Evolutionary conservation across 140 eudicot genomes (phyloP).

Genomic region (Erigeron philadelphicus): DNA sequence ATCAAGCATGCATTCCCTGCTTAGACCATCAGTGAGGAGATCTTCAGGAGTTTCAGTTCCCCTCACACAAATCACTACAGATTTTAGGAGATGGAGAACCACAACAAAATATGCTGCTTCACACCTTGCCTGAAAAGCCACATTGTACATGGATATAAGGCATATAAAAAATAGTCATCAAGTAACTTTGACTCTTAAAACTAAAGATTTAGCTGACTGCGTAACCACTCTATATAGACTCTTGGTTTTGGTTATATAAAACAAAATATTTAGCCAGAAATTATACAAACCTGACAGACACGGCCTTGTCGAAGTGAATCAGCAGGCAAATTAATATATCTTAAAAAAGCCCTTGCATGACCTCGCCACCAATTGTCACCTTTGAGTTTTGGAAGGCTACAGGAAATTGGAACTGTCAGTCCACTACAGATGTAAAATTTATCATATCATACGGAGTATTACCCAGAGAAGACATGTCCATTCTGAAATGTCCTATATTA

Average conservation of each 20-base stretch:
- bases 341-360: constrained; percentile 73
- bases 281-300: constrained; percentile 53
- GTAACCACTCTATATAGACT: constrained; percentile 8
- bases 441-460: not conserved
- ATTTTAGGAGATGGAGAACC: constrained; percentile 49
- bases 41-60: constrained; percentile 90
- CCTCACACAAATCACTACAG: constrained; percentile 59
- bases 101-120: constrained; percentile 71
- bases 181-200: constrained; percentile 13
- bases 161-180: not conserved
- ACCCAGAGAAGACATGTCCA: not conserved
- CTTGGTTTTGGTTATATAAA: not conserved
- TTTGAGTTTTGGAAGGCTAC: constrained; percentile 57
- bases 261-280: constrained; percentile 3
- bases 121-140: constrained; percentile 46
- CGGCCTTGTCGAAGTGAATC: constrained; percentile 67
- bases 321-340: constrained; percentile 42
- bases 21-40: constrained; percentile 66
- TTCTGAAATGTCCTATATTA: not conserved
- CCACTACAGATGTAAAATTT: not conserved
- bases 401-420: constrained; percentile 26
- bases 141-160: not conserved
- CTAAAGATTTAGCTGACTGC: not conserved
- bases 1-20: constrained; percentile 55
- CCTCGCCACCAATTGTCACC: constrained; percentile 94